Evolutionary conservation across 495 filamentous ascomycete species (phyloP).

Genomic region (Chaetomidium leptoderma): DNA sequence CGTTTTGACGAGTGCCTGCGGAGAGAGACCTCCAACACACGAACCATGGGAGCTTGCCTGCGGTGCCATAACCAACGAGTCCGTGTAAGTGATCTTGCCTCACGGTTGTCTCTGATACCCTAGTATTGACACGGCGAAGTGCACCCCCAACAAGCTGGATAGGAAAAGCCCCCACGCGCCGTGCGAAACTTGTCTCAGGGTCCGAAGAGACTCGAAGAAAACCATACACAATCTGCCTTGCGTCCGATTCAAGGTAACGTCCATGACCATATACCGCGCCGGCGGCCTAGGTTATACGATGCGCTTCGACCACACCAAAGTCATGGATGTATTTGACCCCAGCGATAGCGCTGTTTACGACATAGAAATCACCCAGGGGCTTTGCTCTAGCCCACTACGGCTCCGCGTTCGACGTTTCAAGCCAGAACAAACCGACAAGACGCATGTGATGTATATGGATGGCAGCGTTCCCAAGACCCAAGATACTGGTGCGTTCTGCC

Average conservation of each 20-base stretch:
- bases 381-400: slow-evolving; percentile 27
- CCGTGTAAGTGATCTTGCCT: slow-evolving; percentile 32
- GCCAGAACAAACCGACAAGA: slow-evolving; percentile 30
- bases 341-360: slow-evolving; percentile 17
- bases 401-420: slow-evolving; percentile 35
- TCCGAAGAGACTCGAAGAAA: slow-evolving; percentile 40
- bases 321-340: slow-evolving; percentile 37
- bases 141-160: slow-evolving; percentile 26
- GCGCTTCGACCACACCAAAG: slow-evolving; percentile 35
- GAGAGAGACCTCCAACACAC: slow-evolving; percentile 33
- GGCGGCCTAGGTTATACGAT: slow-evolving; percentile 39
- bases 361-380: slow-evolving; percentile 34
- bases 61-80: slow-evolving; percentile 44
- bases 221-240: slow-evolving; percentile 43
- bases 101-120: not conserved
- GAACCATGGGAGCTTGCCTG: slow-evolving; percentile 40
- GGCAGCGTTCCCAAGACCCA: slow-evolving; percentile 19
- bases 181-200: slow-evolving; percentile 36
- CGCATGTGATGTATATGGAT: slow-evolving; percentile 29
- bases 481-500: slow-evolving; percentile 33
- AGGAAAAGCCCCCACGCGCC: slow-evolving; percentile 27
- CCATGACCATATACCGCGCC: slow-evolving; percentile 35
- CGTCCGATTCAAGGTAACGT: slow-evolving; percentile 37
- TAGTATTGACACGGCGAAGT: slow-evolving; percentile 13
- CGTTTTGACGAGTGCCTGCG: slow-evolving; percentile 21